Evolutionary conservation across 2,329 filamentous ascomycete species (phyloP).

Genomic region (Ceratocystis harringtonii): DNA sequence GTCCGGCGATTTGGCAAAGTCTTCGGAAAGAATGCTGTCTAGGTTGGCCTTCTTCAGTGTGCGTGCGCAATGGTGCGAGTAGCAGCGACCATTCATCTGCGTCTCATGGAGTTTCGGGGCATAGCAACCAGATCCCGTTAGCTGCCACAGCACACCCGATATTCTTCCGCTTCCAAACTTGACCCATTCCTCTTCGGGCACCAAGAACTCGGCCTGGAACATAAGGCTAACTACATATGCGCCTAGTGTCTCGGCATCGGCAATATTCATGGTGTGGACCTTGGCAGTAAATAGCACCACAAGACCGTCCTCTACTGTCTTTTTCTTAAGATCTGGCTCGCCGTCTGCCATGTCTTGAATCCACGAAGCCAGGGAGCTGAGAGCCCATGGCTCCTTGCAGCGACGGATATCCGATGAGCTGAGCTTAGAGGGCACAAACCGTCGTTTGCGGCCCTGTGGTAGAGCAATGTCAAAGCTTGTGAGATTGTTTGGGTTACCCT

Average conservation of each 20-base stretch:
- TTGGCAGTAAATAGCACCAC: conserved; percentile 84
- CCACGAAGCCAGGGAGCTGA: conserved; percentile 79
- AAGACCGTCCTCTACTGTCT: conserved; percentile 73
- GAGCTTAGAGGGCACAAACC: conserved; percentile 75
- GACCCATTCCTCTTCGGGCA: conserved; percentile 93
- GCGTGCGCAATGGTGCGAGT: conserved; percentile 83
- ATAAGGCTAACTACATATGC: conserved; percentile 64
- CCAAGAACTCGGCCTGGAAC: conserved; percentile 60
- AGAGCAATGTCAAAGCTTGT: conserved; percentile 72
- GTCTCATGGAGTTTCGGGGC: conserved; percentile 64
- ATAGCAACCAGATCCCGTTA: conserved; percentile 86
- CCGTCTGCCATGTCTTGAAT: conserved; percentile 79
- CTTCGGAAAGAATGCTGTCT: conserved; percentile 54
- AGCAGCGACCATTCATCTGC: conserved; percentile 62
- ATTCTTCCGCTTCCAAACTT: conserved; percentile 71
- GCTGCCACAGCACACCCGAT: conserved; percentile 82
- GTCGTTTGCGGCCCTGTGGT: conserved; percentile 62
- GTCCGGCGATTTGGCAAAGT: conserved; percentile 53
- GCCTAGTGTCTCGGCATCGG: conserved; percentile 81
- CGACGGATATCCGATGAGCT: conserved; percentile 66
- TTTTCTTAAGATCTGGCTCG: conserved; percentile 72
- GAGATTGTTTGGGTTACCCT: conserved; percentile 36
- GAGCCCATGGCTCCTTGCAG: conserved; percentile 81
- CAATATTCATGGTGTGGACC: conserved; percentile 95
- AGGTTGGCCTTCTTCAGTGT: conserved; percentile 91